These are phyloP conservation scores for Tardiomyces digboiensis DNA, from an alignment of 1,139 yeast species.

Conservation along the genomic window DNA sequence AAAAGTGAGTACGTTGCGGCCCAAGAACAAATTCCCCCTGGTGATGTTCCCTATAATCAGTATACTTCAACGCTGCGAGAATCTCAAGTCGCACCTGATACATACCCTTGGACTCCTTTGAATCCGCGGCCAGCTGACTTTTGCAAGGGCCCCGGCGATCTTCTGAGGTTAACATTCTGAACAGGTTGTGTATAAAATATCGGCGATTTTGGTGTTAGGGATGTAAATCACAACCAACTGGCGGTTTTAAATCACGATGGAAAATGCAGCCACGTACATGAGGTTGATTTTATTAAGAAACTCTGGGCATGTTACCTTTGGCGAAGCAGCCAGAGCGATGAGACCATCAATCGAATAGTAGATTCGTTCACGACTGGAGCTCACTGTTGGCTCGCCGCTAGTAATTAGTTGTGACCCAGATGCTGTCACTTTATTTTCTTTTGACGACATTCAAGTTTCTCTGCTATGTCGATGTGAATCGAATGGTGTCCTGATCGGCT, in stretches of 20 bases:
- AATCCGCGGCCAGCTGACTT: not conserved
- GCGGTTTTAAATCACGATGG: not conserved
- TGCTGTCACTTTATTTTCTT: too few species aligned
- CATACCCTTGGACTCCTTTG: not conserved
- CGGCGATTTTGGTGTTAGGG: too few species aligned
- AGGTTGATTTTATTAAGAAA: not conserved
- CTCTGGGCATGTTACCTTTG: not conserved
- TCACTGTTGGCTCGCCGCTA: too few species aligned
- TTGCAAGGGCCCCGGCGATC: not conserved
- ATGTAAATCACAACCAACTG: too few species aligned
- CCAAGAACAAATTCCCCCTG: not conserved
- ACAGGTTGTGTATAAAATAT: too few species aligned
- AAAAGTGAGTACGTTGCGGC: not conserved
- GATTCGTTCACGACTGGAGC: too few species aligned
- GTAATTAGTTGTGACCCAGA: too few species aligned
- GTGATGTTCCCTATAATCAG: not conserved
- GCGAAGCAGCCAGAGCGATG: not conserved
- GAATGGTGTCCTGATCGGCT: too few species aligned
- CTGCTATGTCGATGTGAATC: too few species aligned
- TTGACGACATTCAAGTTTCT: not conserved
- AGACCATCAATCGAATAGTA: not conserved
- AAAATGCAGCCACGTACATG: not conserved
- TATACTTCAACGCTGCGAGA: too few species aligned
- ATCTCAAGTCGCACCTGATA: too few species aligned
- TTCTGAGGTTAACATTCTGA: not conserved